Percentiles rank a stretch among this genome's conserved stretches.
Conservation (phyloP, 345 rosid species). For the Acer campestre region DNA sequence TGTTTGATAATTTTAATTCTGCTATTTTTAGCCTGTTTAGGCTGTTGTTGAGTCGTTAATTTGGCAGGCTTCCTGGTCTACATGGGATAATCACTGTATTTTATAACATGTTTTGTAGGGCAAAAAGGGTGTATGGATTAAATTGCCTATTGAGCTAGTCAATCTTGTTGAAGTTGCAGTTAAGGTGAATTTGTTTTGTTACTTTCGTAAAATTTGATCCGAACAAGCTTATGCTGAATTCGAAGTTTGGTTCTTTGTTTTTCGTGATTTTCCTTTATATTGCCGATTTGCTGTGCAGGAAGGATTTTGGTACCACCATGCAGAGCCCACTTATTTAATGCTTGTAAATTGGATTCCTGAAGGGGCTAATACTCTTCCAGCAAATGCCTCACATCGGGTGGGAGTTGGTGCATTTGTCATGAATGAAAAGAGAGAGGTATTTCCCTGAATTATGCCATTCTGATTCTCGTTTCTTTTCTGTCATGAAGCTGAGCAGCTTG, state of each 20-base stretch:
- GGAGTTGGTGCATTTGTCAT: conserved; percentile 75
- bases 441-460: not conserved
- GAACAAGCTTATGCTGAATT: not conserved
- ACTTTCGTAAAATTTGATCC: not conserved
- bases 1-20: not conserved
- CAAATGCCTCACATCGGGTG: conserved; percentile 88
- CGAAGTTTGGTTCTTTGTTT: not conserved
- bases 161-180: conserved; percentile 79
- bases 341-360: conserved; percentile 82
- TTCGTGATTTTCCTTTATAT: not conserved
- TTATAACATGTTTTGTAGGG: conserved; percentile 49
- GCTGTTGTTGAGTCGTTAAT: not conserved
- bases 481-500: not conserved
- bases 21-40: not conserved
- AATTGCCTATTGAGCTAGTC: conserved; percentile 63
- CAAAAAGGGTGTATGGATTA: conserved; percentile 88
- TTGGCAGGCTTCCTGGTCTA: not conserved
- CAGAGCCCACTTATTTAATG: conserved; percentile 82
- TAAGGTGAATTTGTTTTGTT: conserved; percentile 42
- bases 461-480: not conserved
- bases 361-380: conserved; percentile 63
- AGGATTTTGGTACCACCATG: conserved; percentile 94
- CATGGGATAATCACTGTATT: not conserved
- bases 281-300: conserved; percentile 51
- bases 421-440: conserved; percentile 79